Evolutionary conservation across 73 alveolate species (phyloP).

Genomic region (Blepharisma stoltei): DNA sequence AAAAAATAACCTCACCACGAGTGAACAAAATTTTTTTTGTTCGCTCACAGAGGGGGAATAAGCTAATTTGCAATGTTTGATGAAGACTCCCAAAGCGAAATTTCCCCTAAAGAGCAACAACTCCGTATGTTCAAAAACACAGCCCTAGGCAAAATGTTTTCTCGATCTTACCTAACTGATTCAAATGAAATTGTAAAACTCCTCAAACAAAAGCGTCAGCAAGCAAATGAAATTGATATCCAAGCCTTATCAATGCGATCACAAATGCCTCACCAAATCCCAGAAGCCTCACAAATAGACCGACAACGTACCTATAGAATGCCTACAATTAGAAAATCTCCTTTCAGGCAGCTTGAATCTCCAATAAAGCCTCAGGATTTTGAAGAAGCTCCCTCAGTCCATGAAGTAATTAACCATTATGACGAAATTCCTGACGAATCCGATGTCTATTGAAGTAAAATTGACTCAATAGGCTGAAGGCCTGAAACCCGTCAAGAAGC

Average conservation of each 20-base stretch:
- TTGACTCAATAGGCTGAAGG: constrained; percentile 7
- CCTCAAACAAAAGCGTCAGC: neutral
- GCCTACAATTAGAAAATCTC: neutral
- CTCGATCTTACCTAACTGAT: neutral
- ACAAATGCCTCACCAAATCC: neutral
- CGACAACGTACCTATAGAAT: neutral
- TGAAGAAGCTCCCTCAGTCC: neutral
- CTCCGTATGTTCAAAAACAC: neutral
- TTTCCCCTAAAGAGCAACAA: too few species aligned
- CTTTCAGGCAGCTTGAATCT: neutral
- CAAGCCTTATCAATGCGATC: neutral
- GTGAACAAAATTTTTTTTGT: too few species aligned
- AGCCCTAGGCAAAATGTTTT: neutral
- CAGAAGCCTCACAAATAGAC: neutral
- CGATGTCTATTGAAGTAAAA: neutral
- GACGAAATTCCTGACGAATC: neutral
- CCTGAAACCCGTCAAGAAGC: constrained; percentile 33
- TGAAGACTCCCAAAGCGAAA: too few species aligned
- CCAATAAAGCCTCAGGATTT: neutral
- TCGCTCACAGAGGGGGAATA: too few species aligned
- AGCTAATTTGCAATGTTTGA: too few species aligned
- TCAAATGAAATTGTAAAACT: neutral
- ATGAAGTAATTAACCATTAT: neutral
- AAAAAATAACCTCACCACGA: too few species aligned
- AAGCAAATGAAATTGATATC: neutral